Base-by-base conservation (phyloP, 2,329 filamentous ascomycete species). In the Zymoseptoria brevis region DNA sequence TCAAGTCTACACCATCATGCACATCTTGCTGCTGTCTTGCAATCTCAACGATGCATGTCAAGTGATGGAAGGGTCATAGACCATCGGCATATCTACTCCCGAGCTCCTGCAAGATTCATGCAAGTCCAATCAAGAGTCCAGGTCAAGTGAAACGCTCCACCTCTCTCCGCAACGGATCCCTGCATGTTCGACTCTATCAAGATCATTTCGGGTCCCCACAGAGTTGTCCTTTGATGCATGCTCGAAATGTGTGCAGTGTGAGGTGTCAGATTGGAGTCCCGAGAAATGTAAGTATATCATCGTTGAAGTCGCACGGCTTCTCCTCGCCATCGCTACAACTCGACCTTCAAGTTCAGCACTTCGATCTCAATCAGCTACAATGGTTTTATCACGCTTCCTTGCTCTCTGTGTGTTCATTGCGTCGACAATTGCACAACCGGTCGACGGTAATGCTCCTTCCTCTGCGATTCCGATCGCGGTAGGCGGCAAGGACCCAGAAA, bases 401-500 rank as follows among this genome's bases (percentile, higher is more conserved):
- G n/a, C 50, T 24, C 50, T 51, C 19, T 51, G 50, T 21, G 5
- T 11, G 11, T 22, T 51, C 50, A 21, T 51, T 24, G 50, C 50
- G 16, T 19, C 19, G 50, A 24, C 50, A 24, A 21, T 51, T 5
- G 50, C 50, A 8, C 50, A 51, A 21, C 35, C 35, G 13, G 50
- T 24, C 11, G 19, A 19, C 22, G 50, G 50, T n/a, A 24, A 21
- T 24, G 22, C 50, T 21, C 11, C 22, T 1, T 24, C 19, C 19
- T 8, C 50, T 51, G 19, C 50, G 8, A 51, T 67, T 8, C 65
- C 66, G 19, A 64, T 68, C n/a, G 64, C 61, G 1, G 62, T 68
- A 8, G 64, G 65, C 30, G 66, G 65, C 26, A 67, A 68, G 35
- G 60, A 66, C 24, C 58, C 65, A 6, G 60, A 60, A 35, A 65